These are phyloP conservation scores for Aspergillus sp. DNA, from an alignment of 2,329 filamentous ascomycete genomes.

Conservation along the genomic window DNA sequence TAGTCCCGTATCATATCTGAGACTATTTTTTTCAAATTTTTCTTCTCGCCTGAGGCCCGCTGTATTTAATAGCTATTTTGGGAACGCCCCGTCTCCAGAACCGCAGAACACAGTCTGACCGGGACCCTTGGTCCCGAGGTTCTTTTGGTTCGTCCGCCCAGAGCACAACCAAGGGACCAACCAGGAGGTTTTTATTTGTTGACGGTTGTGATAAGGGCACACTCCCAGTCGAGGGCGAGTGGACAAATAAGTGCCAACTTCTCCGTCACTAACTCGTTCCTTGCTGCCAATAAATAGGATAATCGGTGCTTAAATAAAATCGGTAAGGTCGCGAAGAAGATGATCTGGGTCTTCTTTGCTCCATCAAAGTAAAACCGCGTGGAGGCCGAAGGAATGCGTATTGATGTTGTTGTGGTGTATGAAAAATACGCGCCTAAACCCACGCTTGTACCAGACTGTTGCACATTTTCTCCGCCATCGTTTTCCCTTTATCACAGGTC, in stretches of 20 bases:
- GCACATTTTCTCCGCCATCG: conserved; percentile 1
- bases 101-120: not conserved
- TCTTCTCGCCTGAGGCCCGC: not conserved
- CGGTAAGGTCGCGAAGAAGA: not conserved
- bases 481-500: conserved; percentile 13
- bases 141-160: not conserved
- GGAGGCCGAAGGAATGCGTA: not conserved
- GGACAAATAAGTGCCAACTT: not conserved
- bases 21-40: conserved; percentile 2
- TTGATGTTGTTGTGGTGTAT: not conserved
- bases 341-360: not conserved
- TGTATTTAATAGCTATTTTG: conserved; percentile 3
- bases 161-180: conserved; percentile 1
- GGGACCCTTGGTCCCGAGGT: not conserved
- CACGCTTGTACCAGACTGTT: not conserved
- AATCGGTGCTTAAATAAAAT: not conserved
- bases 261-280: too few species aligned
- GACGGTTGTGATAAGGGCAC: not conserved
- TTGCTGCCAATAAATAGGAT: not conserved
- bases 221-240: not conserved
- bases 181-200: not conserved
- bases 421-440: not conserved
- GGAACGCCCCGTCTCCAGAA: not conserved
- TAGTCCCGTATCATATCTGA: conserved; percentile 6
- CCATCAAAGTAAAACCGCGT: not conserved